Conservation (phyloP, 495 filamentous ascomycete species). For the Aspergillus heteromorphus region DNA sequence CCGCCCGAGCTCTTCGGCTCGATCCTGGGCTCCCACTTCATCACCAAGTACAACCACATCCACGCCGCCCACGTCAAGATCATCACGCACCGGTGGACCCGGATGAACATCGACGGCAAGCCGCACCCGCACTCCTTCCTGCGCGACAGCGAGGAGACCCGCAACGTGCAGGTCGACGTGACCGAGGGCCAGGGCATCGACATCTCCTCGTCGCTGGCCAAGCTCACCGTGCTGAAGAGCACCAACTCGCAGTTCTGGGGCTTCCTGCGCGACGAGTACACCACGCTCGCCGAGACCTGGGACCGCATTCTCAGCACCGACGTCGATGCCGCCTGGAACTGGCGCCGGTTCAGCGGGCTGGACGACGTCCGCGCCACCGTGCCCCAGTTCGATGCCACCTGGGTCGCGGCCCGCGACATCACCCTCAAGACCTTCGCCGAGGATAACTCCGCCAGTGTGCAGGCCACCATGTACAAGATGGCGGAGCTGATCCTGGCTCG, state of each 20-base stretch:
- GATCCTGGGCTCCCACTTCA: constrained; percentile 79
- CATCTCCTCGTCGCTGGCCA: constrained; percentile 64
- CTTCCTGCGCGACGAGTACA: constrained; percentile 89
- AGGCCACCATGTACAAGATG: constrained; percentile 99
- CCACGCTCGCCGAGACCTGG: constrained; percentile 82
- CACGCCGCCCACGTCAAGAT: constrained; percentile 72
- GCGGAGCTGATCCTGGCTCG: constrained; percentile 75
- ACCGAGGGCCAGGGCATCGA: constrained; percentile 60
- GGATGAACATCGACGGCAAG: constrained; percentile 79
- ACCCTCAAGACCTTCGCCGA: constrained; percentile 89
- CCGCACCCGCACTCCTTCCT: constrained; percentile 96
- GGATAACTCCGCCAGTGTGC: constrained; percentile 86
- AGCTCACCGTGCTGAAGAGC: constrained; percentile 87
- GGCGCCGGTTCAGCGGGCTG: constrained; percentile 65
- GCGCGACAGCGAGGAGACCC: constrained; percentile 82
- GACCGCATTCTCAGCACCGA: constrained; percentile 94
- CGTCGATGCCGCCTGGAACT: constrained; percentile 79
- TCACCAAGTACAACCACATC: constrained; percentile 84
- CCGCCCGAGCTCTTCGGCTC: constrained; percentile 90
- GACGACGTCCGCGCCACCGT: constrained; percentile 60
- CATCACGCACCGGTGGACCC: constrained; percentile 84
- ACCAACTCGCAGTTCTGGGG: constrained; percentile 96
- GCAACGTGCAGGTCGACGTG: constrained; percentile 47
- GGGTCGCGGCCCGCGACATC: constrained; percentile 67
- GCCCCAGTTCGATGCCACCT: constrained; percentile 71